Evolutionary conservation across 2,329 filamentous ascomycete species (phyloP), one percentile per base, ranked within the genome.

Genomic region (Volutella citrinella): DNA sequence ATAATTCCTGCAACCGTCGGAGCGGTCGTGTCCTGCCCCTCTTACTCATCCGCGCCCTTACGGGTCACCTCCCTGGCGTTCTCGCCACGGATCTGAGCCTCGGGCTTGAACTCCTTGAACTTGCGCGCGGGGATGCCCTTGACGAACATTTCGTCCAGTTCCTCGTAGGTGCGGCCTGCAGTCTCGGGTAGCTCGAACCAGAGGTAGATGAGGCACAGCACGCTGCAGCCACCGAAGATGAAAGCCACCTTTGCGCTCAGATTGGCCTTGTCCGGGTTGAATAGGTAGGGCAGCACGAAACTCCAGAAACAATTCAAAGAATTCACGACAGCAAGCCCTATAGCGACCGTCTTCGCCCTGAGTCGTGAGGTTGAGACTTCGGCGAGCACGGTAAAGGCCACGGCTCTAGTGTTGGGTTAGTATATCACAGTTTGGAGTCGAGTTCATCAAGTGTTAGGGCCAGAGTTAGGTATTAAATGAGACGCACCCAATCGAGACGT

Each of bases 121-220:
- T 49, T 29, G 14, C 52, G 45, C 3, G 52, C 42, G 3, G 51
- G 44, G 7, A 56, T 32, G 8, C 40, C 34, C 38, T 53, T 51
- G 17, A 48, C 39, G 18, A 55, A 55, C 36, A 54, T 47, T 24
- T 53, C 51, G 29, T 55, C 51, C 13, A 55, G 20, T 21, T 55
- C 51, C 40, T 55, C 47, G 25, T 51, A 53, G 0, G 51, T 45
- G 8, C 51, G 45, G 2, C 40, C 37, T 5, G 45, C 42, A 10
- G 51, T 56, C 43, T 60, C 57, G 7, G 69, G 69, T 59, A 63
- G 52, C 32, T 43, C 57, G 32, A 57, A 55, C 48, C 53, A 54
- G 10, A 65, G 22, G 40, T 54, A 63, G n/a, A 59, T 41, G 9
- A 57, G 38, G 17, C 43, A 57, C 9, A 61, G 26, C 3, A 60